A percentile compares a stretch with the other conserved stretches of the same genome.
These are phyloP conservation scores for Fusarium concolor DNA, from an alignment of 2,329 filamentous ascomycete species.

Conservation along the genomic window DNA sequence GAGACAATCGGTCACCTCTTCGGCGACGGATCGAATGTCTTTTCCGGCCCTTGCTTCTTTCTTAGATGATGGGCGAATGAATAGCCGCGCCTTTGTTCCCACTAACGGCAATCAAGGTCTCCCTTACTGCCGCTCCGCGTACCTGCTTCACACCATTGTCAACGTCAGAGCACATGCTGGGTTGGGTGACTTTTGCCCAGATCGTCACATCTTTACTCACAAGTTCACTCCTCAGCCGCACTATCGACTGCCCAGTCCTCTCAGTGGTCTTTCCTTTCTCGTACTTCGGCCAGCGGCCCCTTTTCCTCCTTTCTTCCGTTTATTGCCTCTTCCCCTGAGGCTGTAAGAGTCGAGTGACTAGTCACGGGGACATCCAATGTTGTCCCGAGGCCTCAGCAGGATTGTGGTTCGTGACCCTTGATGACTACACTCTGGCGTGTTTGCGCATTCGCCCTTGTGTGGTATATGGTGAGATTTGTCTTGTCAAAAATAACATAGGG, in stretches of 20 bases:
- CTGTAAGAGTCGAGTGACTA: constrained; percentile 40
- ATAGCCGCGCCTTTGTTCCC: constrained; percentile 25
- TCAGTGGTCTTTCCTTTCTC: constrained; percentile 6
- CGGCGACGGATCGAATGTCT: constrained; percentile 45
- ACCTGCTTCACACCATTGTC: constrained; percentile 32
- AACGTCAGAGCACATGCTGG: constrained; percentile 40
- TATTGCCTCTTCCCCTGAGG: constrained; percentile 26
- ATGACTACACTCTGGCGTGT: constrained; percentile 40
- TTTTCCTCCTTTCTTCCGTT: constrained; percentile 22
- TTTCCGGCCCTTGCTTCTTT: constrained; percentile 27
- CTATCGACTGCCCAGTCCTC: constrained; percentile 21
- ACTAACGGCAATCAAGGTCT: constrained; percentile 16
- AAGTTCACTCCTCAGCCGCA: constrained; percentile 23
- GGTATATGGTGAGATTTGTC: constrained; percentile 32
- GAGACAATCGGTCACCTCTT: constrained; percentile 46
- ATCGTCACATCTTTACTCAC: constrained; percentile 42
- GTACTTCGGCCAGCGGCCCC: constrained; percentile 32
- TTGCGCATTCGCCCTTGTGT: constrained; percentile 23
- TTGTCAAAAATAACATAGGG: constrained; percentile 38
- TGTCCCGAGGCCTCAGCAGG: constrained; percentile 39
- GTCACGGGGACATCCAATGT: constrained; percentile 43
- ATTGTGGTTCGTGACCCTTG: constrained; percentile 41
- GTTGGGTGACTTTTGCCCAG: constrained; percentile 42
- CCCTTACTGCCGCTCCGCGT: constrained; percentile 28
- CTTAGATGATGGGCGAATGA: constrained; percentile 37